Base-by-base conservation (phyloP, 805 yeast genomes). In the Kazachstania africana region DNA sequence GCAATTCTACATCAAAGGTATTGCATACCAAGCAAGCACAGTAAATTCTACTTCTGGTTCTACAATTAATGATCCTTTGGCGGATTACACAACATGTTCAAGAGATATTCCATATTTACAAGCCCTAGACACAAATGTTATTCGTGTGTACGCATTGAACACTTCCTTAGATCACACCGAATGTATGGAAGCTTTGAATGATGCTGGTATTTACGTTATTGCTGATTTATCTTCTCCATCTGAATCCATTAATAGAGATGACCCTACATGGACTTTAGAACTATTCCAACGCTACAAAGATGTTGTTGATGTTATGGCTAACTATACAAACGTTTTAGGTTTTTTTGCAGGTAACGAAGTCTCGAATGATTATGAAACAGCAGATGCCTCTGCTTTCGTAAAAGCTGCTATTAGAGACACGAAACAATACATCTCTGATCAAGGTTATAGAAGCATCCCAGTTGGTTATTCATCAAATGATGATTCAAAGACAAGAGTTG, bases 311-410 rank as follows among this genome's bases (percentile, higher is more conserved):
- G 55, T 59, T 47, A 72, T 80, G 66, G 70, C 70, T 36, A 65
- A 69, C 52, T 79, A 78, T 58, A 68, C 81, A 48, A 80, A 79
- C 55, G 66, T 78, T 31, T 63, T 80, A 43, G 91, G 91, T 47
- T 80, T 79, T 68, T 79, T 79, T 55, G 88, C 88, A 29, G 88
- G 88, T 67, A 80, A 80, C 53, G 88, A 80, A 66, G 88, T 80
- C 40, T 68, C 84, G 48, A 78, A 79, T 59, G 66, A 71, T 45
- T 54, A 53, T 20, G 52, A 70, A 44, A 78, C 75, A 61, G 75
- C 87, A 35, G 76, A 66, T 40, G 77, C 88, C 36, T 79, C 88
- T 34, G 78, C 88, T 24, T 80, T 70, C 53, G 88, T 80, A 42
- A 80, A 80, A 58, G 88, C 88, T 39, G 88, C 88, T 20, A 57